Conservation (phyloP, 2,329 filamentous ascomycete genomes). For the Exophiala xenobiotica region DNA sequence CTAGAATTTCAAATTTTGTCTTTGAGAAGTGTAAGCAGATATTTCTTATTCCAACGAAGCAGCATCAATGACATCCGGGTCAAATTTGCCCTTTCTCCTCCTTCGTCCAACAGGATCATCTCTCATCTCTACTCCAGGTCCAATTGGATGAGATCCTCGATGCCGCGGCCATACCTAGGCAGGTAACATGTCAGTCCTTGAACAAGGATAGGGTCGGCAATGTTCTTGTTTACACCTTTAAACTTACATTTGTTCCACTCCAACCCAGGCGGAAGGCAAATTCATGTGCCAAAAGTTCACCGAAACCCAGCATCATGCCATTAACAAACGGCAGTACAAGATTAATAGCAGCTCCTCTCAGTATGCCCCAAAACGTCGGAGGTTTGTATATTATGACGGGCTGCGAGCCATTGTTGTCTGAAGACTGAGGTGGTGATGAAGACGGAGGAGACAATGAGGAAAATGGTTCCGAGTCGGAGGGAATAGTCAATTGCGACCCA, state of each 20-base stretch:
- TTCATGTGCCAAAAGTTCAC: constrained; percentile 95
- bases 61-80: constrained; percentile 60
- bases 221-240: not conserved
- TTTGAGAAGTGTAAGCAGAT: constrained; percentile 9
- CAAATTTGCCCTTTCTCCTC: constrained; percentile 49
- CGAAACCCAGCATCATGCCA: constrained; percentile 96
- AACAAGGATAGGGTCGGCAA: not conserved
- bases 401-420: constrained; percentile 38
- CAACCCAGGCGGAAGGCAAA: constrained; percentile 89
- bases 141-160: constrained; percentile 57
- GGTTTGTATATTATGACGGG: constrained; percentile 84
- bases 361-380: constrained; percentile 79
- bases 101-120: constrained; percentile 60
- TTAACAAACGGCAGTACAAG: constrained; percentile 94
- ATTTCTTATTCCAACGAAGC: constrained; percentile 65
- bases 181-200: not conserved
- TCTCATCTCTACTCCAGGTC: constrained; percentile 78
- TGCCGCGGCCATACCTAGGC: constrained; percentile 27
- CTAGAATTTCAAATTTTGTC: constrained; percentile 16
- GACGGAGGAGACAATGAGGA: constrained; percentile 40
- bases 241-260: constrained; percentile 84
- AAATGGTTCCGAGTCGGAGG: constrained; percentile 51
- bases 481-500: constrained; percentile 38
- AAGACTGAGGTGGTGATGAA: constrained; percentile 41
- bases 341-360: constrained; percentile 91